phyloP scores from a whole-genome alignment of 2,329 filamentous ascomycete genomes.

The Aspergillus pseudotamarii region DNA sequence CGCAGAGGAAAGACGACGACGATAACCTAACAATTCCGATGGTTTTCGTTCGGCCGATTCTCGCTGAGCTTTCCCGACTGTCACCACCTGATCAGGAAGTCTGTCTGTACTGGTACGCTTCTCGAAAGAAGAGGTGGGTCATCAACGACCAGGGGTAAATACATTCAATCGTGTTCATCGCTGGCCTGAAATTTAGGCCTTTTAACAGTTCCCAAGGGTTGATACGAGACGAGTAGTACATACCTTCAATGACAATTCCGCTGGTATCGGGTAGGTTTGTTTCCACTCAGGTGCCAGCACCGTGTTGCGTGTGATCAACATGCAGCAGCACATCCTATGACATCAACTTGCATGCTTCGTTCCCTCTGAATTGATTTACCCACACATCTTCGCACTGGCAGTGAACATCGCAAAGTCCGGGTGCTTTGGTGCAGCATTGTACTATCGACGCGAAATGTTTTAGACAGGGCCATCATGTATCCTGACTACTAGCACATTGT shows the following conservation, averaged over 20 bases:
- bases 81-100: not conserved
- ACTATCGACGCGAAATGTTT: too few species aligned
- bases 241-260: not conserved
- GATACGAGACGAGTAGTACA: not conserved
- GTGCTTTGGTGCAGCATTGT: too few species aligned
- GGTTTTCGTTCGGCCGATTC: not conserved
- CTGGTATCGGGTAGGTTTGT: not conserved
- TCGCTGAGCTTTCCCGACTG: not conserved
- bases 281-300: not conserved
- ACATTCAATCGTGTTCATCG: not conserved
- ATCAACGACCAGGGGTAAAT: not conserved
- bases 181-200: not conserved
- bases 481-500: too few species aligned
- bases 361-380: not conserved
- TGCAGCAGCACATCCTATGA: constrained; percentile 16
- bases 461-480: too few species aligned
- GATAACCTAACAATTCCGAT: not conserved
- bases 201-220: not conserved
- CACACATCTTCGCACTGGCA: not conserved
- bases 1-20: too few species aligned
- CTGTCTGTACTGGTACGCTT: not conserved
- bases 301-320: constrained; percentile 5
- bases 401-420: not conserved
- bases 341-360: constrained; percentile 23
- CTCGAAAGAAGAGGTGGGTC: constrained; percentile 1